Percentiles rank a stretch among this genome's conserved stretches.
phyloP scores from a whole-genome alignment of 345 rosid species.

The Boechera retrofracta region DNA sequence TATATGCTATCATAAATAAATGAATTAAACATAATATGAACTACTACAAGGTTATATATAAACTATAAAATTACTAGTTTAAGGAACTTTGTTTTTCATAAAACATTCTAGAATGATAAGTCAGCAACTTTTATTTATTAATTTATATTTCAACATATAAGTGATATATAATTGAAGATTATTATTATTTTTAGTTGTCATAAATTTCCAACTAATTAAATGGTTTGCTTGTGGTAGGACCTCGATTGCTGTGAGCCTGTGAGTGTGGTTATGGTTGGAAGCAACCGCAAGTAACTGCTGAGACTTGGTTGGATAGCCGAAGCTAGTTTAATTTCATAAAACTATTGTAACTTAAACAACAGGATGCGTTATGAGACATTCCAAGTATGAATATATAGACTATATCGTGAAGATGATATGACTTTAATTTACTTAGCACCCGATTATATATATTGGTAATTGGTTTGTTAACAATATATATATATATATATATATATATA shows the following conservation, averaged over 20 bases:
- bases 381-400: not conserved
- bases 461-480: no score
- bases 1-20: not conserved
- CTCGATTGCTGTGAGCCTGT: constrained; percentile 27
- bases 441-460: no score
- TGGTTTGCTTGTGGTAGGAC: constrained; percentile 34
- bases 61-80: not conserved
- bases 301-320: constrained; percentile 11
- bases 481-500: no score
- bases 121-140: no score
- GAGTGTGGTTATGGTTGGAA: constrained; percentile 43
- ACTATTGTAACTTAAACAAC: not conserved
- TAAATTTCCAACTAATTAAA: not conserved
- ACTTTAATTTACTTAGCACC: not conserved
- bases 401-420: not conserved
- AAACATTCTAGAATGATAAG: not conserved
- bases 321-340: constrained; percentile 10
- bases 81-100: not conserved
- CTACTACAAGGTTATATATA: not conserved
- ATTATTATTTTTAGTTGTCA: not conserved
- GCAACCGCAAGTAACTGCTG: not conserved
- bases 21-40: not conserved
- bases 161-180: not conserved
- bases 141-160: not conserved
- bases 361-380: not conserved